These are phyloP conservation scores for Cicer arietinum DNA, from an alignment of 306 rosid genomes.

Conservation along the genomic window DNA sequence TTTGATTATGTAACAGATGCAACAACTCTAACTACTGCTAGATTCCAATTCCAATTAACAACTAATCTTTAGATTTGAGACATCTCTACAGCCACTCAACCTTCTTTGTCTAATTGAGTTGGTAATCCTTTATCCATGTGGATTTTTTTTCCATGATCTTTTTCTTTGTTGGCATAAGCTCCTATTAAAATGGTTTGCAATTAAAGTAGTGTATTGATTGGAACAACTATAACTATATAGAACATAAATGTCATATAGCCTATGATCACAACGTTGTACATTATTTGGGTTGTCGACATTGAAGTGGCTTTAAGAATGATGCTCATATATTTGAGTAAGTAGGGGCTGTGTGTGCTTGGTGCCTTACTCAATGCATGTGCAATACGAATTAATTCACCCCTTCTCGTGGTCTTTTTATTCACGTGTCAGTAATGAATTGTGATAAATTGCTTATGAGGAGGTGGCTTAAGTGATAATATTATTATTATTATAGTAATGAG, in stretches of 20 bases:
- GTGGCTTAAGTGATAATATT: slow-evolving; percentile 21
- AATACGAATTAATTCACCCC: slow-evolving; percentile 1
- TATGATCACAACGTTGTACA: not conserved
- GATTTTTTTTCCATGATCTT: slow-evolving; percentile 7
- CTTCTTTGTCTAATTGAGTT: slow-evolving; percentile 30
- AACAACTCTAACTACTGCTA: slow-evolving; percentile 48
- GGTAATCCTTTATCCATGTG: slow-evolving; percentile 27
- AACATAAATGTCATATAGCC: slow-evolving; percentile 30
- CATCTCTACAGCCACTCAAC: slow-evolving; percentile 21
- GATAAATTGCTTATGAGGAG: slow-evolving; percentile 5
- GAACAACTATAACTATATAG: slow-evolving; percentile 1
- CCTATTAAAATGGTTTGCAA: slow-evolving; percentile 13
- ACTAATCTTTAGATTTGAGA: not conserved
- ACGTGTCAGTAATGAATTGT: slow-evolving; percentile 24
- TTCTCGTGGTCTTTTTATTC: slow-evolving; percentile 10
- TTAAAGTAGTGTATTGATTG: not conserved
- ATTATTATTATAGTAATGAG: slow-evolving; percentile 18
- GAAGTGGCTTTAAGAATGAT: slow-evolving; percentile 47
- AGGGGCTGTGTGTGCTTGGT: slow-evolving; percentile 31
- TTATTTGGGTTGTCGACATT: slow-evolving; percentile 4
- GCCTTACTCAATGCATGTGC: slow-evolving; percentile 39
- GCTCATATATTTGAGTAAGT: slow-evolving; percentile 39
- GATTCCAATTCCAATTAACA: slow-evolving; percentile 44
- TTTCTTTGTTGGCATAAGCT: not conserved
- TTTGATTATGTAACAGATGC: slow-evolving; percentile 33